phyloP scores from a whole-genome alignment of 2,329 filamentous ascomycete genomes.

The Sarocladiaceae sp. region DNA sequence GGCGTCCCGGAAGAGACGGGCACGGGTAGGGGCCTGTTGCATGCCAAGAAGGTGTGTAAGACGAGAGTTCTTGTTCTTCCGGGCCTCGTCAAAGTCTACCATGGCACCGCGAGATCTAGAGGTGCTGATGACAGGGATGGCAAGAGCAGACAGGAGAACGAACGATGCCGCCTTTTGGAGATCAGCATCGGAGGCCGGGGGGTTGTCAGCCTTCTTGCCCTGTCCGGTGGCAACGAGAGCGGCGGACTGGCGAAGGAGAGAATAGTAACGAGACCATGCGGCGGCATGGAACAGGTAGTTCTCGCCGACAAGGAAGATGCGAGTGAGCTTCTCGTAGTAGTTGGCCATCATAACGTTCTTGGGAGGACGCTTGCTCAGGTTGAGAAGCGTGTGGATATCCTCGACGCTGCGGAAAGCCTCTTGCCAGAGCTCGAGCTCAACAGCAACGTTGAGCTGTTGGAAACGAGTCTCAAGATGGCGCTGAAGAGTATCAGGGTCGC shows the following conservation, averaged over 20 bases:
- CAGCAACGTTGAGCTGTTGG: conserved; percentile 95
- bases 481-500: conserved; percentile 93
- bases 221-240: conserved; percentile 76
- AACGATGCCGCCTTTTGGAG: conserved; percentile 93
- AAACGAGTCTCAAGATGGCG: conserved; percentile 97
- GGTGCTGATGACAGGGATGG: conserved; percentile 99
- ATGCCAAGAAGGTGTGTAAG: conserved; percentile 95
- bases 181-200: conserved; percentile 79
- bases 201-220: conserved; percentile 90
- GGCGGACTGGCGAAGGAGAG: conserved; percentile 85
- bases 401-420: conserved; percentile 99
- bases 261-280: conserved; percentile 96
- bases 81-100: conserved; percentile 92
- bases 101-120: conserved; percentile 91
- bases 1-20: conserved; percentile 89
- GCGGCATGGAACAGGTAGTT: conserved; percentile 99
- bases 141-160: conserved; percentile 86
- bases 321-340: conserved; percentile 98
- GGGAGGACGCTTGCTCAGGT: conserved; percentile 92
- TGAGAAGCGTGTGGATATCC: conserved; percentile 96
- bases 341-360: conserved; percentile 99
- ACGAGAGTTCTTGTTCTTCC: conserved; percentile 98
- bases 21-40: conserved; percentile 80
- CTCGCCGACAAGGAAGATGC: conserved; percentile 97
- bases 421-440: conserved; percentile 97